These are phyloP conservation scores for Staphylotrichum longicolle DNA, from an alignment of 495 filamentous ascomycete species.

Conservation along the genomic window DNA sequence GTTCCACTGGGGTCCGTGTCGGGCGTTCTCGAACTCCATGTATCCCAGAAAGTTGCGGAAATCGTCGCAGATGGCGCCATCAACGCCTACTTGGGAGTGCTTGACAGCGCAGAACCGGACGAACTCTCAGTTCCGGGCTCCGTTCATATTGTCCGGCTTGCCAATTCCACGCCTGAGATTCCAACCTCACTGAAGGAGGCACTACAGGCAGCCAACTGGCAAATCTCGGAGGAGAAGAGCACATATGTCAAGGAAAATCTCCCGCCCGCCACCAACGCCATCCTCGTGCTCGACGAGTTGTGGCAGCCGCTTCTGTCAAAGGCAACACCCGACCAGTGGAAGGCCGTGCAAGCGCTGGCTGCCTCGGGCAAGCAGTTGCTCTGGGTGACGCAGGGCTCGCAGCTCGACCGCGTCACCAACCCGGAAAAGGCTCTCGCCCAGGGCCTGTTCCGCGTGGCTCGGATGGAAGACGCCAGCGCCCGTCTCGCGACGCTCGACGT, in stretches of 20 bases:
- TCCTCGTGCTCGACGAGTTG: constrained; percentile 32
- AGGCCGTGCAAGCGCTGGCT: constrained; percentile 26
- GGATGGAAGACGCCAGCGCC: constrained; percentile 31
- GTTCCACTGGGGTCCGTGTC: no score
- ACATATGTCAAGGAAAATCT: neutral
- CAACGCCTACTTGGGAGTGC: no score
- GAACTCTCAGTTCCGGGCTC: neutral
- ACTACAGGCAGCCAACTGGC: neutral
- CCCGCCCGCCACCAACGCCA: neutral
- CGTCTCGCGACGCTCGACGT: constrained; percentile 39
- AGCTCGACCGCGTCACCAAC: constrained; percentile 28
- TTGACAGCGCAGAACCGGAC: neutral
- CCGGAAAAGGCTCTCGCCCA: constrained; percentile 33
- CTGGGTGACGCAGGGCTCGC: constrained; percentile 39
- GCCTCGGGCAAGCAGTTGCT: constrained; percentile 22
- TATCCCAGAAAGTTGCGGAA: no score
- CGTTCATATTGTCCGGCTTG: neutral
- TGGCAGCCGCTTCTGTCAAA: constrained; percentile 19
- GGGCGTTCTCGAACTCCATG: no score
- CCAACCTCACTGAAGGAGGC: neutral
- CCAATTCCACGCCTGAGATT: neutral
- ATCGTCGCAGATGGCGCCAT: no score
- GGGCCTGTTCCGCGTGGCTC: constrained; percentile 33
- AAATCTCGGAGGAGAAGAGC: no score
- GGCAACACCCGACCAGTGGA: constrained; percentile 25